These are phyloP conservation scores for Aspergillus panamensis DNA, from an alignment of 495 filamentous ascomycete genomes.

Conservation along the genomic window DNA sequence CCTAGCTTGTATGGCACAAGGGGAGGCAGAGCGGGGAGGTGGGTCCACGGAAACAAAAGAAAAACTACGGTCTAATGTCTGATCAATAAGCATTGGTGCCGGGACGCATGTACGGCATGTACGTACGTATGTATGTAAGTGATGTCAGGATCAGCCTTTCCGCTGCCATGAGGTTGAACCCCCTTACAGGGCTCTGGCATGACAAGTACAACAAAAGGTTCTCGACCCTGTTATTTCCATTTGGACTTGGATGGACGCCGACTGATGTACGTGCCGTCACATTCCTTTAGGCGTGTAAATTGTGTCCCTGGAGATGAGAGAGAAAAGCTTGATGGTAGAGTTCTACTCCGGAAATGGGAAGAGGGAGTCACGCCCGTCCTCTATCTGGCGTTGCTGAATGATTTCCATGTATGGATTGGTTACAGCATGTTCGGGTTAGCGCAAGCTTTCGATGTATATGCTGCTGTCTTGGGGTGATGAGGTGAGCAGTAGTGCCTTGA, in stretches of 20 bases:
- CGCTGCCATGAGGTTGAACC: neutral
- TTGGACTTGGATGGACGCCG: neutral
- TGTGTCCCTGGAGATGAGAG: neutral
- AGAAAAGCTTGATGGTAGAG: neutral
- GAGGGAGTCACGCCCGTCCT: neutral
- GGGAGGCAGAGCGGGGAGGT: too few relatives aligned
- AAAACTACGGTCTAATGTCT: neutral
- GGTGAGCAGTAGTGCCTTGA: neutral
- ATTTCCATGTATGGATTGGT: neutral
- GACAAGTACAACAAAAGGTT: neutral
- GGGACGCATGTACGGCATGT: neutral
- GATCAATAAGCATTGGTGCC: neutral
- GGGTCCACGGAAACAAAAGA: neutral
- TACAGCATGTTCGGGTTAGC: neutral
- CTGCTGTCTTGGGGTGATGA: neutral
- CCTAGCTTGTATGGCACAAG: too few relatives aligned
- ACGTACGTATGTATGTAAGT: conserved; percentile 1
- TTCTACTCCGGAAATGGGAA: neutral
- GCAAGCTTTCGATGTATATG: neutral
- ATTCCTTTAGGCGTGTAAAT: neutral
- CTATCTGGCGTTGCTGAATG: neutral
- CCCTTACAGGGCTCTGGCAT: neutral
- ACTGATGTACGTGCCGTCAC: neutral
- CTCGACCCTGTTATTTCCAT: neutral
- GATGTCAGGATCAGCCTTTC: conserved; percentile 3